A percentile compares a stretch with the other conserved stretches of the same genome.
Conservation (phyloP, 73 alveolate species). For the Tetrahymena borealis region DNA sequence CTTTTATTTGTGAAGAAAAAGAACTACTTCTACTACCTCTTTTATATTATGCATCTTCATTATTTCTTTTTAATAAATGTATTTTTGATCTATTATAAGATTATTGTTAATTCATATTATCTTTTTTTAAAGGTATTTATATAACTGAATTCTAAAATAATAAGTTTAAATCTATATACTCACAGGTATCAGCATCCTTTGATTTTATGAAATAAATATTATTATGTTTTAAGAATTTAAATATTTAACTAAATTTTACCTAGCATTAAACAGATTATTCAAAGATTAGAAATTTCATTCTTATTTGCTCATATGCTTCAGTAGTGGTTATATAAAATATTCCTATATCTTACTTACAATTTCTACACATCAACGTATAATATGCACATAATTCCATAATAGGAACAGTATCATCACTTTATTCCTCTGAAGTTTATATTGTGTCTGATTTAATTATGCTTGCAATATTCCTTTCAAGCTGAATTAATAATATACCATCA, state of each 20-base stretch:
- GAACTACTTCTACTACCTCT: too few species aligned
- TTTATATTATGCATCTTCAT: too few species aligned
- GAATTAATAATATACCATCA: background rate
- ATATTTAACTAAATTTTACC: background rate
- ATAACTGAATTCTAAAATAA: background rate
- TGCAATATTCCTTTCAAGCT: background rate
- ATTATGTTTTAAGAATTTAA: background rate
- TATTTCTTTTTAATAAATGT: too few species aligned
- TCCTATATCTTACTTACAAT: background rate
- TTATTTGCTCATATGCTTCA: background rate
- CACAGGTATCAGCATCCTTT: background rate
- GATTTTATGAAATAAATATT: background rate
- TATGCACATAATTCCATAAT: background rate
- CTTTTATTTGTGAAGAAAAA: background rate
- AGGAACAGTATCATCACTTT: background rate
- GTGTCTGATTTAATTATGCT: background rate
- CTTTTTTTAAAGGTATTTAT: background rate
- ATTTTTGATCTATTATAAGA: too few species aligned
- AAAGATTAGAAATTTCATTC: background rate
- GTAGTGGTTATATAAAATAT: background rate
- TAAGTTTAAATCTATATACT: background rate
- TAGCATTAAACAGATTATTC: background rate
- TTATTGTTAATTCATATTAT: background rate
- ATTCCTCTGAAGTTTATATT: background rate
- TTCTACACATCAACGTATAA: background rate